Evolutionary conservation across 805 yeast genomes (phyloP).

Genomic region (Metschnikowia amazonensis): DNA sequence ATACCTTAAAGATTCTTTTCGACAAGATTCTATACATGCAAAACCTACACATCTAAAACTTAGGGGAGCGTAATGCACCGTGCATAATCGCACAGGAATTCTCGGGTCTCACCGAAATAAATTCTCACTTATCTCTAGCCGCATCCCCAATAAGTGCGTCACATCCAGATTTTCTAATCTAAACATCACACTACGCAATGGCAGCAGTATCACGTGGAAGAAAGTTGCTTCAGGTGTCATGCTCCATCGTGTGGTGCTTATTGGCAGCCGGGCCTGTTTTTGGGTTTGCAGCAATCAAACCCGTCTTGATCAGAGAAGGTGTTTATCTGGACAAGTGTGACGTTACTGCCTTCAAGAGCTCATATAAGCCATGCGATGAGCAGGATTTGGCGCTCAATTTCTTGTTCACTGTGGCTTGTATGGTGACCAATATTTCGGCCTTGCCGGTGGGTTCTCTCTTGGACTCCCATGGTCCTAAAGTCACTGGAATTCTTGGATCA

Average conservation of each 20-base stretch:
- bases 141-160: neutral
- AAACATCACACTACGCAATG: conserved; percentile 6
- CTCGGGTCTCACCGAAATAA: conserved; percentile 2
- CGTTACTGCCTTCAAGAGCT: conserved; percentile 14
- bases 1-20: too few relatives aligned
- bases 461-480: conserved; percentile 76
- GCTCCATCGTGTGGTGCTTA: conserved; percentile 85
- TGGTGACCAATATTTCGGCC: conserved; percentile 79
- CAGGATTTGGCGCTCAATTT: conserved; percentile 81
- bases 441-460: conserved; percentile 76
- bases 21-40: too few relatives aligned
- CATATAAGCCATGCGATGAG: conserved; percentile 46
- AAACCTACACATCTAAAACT: neutral
- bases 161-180: neutral
- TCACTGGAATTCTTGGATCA: conserved; percentile 74
- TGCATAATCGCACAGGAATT: conserved; percentile 4
- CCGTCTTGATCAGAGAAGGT: conserved; percentile 71
- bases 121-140: neutral
- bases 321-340: conserved; percentile 65
- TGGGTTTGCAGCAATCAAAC: conserved; percentile 94
- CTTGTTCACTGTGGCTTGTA: conserved; percentile 84
- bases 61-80: neutral
- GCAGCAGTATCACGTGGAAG: conserved; percentile 18
- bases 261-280: conserved; percentile 91
- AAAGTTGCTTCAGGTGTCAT: conserved; percentile 52